These are phyloP conservation scores for Massarina eburnea DNA, from an alignment of 2,329 filamentous ascomycete species.

Conservation along the genomic window DNA sequence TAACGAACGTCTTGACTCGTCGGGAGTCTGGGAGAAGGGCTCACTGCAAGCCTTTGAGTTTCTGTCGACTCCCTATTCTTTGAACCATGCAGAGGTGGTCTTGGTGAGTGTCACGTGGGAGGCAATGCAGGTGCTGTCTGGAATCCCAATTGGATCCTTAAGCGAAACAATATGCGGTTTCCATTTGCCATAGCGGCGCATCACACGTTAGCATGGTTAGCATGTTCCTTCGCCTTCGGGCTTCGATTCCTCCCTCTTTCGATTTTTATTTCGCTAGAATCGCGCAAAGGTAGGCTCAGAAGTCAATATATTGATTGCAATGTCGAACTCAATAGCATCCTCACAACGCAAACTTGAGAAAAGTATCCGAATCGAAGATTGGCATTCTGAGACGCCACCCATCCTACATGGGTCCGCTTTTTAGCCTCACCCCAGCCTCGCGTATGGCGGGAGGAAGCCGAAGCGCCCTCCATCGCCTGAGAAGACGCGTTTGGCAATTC, in stretches of 20 bases:
- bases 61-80: background rate
- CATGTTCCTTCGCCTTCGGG: no score
- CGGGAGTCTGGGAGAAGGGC: background rate
- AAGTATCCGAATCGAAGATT: no score
- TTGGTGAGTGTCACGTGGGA: background rate
- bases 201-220: no score
- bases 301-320: no score
- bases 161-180: background rate
- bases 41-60: background rate
- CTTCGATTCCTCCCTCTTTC: no score
- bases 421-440: background rate
- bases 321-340: no score
- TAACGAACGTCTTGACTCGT: constrained; percentile 1
- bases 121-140: background rate
- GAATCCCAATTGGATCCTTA: background rate
- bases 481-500: background rate
- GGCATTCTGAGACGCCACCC: no score
- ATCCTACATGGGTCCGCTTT: background rate
- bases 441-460: background rate
- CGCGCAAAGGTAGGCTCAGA: no score
- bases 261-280: no score
- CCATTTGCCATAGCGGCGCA: no score
- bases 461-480: background rate
- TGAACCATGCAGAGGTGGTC: background rate
- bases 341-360: no score